Evolutionary conservation across 495 filamentous ascomycete species (phyloP).

Genomic region (Penicillium odoratum): DNA sequence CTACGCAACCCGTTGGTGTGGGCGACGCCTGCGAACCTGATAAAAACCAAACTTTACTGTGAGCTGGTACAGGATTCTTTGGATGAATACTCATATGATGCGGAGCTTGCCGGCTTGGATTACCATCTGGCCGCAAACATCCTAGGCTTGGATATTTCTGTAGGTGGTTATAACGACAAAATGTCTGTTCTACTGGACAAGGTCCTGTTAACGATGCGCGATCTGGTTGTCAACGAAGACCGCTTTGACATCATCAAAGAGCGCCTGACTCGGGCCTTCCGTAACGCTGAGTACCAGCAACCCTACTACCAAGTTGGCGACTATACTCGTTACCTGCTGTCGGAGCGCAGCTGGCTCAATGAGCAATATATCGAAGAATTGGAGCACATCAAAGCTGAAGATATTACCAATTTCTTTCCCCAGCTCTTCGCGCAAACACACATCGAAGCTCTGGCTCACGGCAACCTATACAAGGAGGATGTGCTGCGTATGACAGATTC

Average conservation of each 20-base stretch:
- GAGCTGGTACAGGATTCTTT: slow-evolving; percentile 87
- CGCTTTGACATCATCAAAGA: slow-evolving; percentile 94
- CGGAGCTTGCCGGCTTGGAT: slow-evolving; percentile 86
- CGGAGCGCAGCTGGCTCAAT: slow-evolving; percentile 74
- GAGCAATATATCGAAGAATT: slow-evolving; percentile 81
- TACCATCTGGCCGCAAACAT: slow-evolving; percentile 73
- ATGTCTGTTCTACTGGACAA: slow-evolving; percentile 88
- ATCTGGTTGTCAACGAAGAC: slow-evolving; percentile 77
- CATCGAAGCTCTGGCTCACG: slow-evolving; percentile 85
- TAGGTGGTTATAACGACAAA: slow-evolving; percentile 96
- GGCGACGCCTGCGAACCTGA: slow-evolving; percentile 71
- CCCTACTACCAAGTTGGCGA: slow-evolving; percentile 91
- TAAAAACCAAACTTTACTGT: slow-evolving; percentile 79
- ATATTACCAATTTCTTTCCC: slow-evolving; percentile 75
- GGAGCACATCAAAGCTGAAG: slow-evolving; percentile 67
- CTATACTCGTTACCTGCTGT: slow-evolving; percentile 75
- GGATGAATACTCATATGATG: slow-evolving; percentile 94
- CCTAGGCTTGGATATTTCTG: slow-evolving; percentile 73
- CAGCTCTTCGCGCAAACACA: slow-evolving; percentile 80
- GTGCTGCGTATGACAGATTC: slow-evolving; percentile 82
- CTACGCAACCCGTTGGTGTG: slow-evolving; percentile 76
- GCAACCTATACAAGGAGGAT: slow-evolving; percentile 96
- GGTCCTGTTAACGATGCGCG: slow-evolving; percentile 81
- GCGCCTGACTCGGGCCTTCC: slow-evolving; percentile 67
- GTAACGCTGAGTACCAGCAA: slow-evolving; percentile 83